These are phyloP conservation scores for Pezizomycotina sp. DNA, from an alignment of 2,329 filamentous ascomycete genomes.

Conservation along the genomic window DNA sequence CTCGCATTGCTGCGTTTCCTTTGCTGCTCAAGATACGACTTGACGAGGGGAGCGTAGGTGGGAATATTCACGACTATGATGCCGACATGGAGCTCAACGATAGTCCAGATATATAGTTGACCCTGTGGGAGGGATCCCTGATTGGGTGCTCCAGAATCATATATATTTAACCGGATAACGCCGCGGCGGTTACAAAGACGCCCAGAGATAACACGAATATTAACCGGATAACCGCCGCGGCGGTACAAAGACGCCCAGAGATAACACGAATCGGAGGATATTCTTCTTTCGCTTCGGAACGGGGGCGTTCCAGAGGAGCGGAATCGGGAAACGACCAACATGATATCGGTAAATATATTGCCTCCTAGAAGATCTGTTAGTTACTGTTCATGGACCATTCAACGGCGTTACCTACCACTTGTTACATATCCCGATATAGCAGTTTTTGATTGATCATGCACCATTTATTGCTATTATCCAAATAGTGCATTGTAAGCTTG, in stretches of 20 bases:
- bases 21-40: slow-evolving; percentile 1
- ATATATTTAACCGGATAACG: slow-evolving; percentile 3
- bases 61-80: slow-evolving; percentile 6
- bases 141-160: not conserved
- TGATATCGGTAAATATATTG: slow-evolving; percentile 32
- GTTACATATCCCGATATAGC: too few relatives aligned
- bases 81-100: slow-evolving; percentile 2
- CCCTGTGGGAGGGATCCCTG: slow-evolving; percentile 1
- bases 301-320: slow-evolving; percentile 31
- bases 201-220: slow-evolving; percentile 30
- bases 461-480: too few relatives aligned
- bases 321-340: slow-evolving; percentile 31
- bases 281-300: slow-evolving; percentile 30
- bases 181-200: slow-evolving; percentile 19
- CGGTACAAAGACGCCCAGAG: slow-evolving; percentile 29
- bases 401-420: too few relatives aligned
- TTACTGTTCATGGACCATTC: too few relatives aligned
- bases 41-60: slow-evolving; percentile 3
- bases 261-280: slow-evolving; percentile 29
- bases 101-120: slow-evolving; percentile 5
- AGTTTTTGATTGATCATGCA: too few relatives aligned
- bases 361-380: slow-evolving; percentile 26
- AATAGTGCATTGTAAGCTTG: too few relatives aligned
- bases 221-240: too few relatives aligned
- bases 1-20: slow-evolving; percentile 2